Evolutionary conservation across 352 stramenopile species (phyloP).

Genomic region (Pythium folliculosum): DNA sequence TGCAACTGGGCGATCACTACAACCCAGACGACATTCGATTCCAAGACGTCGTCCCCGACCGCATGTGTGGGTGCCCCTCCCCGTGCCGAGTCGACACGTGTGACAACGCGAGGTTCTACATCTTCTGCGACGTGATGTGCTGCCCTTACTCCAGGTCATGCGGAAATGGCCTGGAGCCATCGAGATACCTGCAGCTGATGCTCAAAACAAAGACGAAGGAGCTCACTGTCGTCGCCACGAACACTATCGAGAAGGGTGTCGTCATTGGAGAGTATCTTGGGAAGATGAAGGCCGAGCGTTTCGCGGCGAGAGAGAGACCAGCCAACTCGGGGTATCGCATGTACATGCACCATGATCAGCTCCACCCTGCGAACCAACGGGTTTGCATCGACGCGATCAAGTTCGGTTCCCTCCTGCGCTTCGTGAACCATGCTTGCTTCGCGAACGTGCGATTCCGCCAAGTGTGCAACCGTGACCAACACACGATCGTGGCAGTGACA

Average conservation of each 20-base stretch:
- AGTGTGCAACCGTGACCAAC: neutral
- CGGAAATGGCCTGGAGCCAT: no score
- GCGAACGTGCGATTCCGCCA: neutral
- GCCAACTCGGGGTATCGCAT: neutral
- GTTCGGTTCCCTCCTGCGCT: neutral
- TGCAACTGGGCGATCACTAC: no score
- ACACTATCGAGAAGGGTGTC: neutral
- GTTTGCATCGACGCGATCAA: slow-evolving; percentile 1
- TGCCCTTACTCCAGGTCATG: no score
- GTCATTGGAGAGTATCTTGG: slow-evolving; percentile 2
- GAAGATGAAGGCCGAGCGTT: neutral
- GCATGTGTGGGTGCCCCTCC: no score
- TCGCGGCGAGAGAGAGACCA: neutral
- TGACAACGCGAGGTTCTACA: no score
- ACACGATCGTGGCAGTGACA: neutral
- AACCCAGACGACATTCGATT: no score
- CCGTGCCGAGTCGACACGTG: no score
- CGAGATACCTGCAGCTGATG: no score
- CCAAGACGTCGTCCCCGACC: no score
- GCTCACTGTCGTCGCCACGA: neutral
- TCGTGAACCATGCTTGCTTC: slow-evolving; percentile 4
- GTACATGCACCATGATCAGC: neutral
- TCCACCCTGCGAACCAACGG: neutral
- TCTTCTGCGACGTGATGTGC: no score
- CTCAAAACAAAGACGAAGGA: neutral